These are phyloP conservation scores for Calonectria pteridis DNA, from an alignment of 2,329 filamentous ascomycete species.

Conservation along the genomic window DNA sequence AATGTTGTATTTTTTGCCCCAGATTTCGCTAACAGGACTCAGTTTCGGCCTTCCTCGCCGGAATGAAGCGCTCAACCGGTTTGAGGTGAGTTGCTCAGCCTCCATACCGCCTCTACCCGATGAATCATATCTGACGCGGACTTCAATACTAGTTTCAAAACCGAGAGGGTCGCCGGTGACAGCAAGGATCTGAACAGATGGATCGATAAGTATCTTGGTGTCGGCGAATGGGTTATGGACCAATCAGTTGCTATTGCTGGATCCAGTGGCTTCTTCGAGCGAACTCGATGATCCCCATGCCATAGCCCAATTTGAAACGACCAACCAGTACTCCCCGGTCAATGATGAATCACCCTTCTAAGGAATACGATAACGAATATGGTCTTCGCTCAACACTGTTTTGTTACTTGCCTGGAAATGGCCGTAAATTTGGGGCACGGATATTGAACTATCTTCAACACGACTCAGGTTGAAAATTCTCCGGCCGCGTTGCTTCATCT, in stretches of 20 bases:
- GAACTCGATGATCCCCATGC: conserved; percentile 73
- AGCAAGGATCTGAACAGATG: conserved; percentile 87
- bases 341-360: not conserved
- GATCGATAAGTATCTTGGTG: conserved; percentile 92
- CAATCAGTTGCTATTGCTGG: conserved; percentile 93
- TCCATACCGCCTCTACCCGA: not conserved
- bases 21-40: conserved; percentile 19
- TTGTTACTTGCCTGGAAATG: conserved; percentile 14
- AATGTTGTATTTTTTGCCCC: not conserved
- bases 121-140: conserved; percentile 37
- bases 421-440: conserved; percentile 1
- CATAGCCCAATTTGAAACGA: not conserved
- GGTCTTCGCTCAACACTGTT: conserved; percentile 2
- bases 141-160: conserved; percentile 82
- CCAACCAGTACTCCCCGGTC: not conserved
- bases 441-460: conserved; percentile 6
- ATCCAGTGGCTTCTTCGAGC: conserved; percentile 90
- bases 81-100: conserved; percentile 82
- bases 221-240: conserved; percentile 99
- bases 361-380: conserved; percentile 5
- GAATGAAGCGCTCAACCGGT: conserved; percentile 96
- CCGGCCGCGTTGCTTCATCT: not conserved
- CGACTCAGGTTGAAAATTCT: conserved; percentile 1
- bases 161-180: conserved; percentile 82
- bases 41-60: conserved; percentile 97